Evolutionary conservation across 805 yeast species (phyloP).

Genomic region (Candida peoriensis): DNA sequence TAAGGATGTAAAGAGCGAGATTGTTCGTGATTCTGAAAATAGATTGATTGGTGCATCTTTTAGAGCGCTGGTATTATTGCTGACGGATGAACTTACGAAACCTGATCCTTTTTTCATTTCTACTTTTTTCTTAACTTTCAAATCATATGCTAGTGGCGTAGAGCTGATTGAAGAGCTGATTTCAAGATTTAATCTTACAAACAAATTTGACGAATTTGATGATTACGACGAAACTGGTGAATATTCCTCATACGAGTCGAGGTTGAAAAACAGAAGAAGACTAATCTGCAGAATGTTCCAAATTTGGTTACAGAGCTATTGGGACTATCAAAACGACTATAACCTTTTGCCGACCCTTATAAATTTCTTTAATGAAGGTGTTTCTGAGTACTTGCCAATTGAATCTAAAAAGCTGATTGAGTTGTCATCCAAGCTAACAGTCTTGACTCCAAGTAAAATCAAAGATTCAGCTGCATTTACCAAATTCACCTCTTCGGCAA

Average conservation of each 20-base stretch:
- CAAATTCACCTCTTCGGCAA: neutral
- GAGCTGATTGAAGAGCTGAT: constrained; percentile 68
- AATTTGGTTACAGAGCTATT: constrained; percentile 86
- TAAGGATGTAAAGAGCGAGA: constrained; percentile 34
- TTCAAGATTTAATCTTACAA: constrained; percentile 52
- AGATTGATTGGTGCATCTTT: constrained; percentile 66
- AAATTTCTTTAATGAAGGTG: constrained; percentile 75
- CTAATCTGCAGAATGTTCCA: constrained; percentile 65
- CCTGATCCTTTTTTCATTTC: constrained; percentile 67
- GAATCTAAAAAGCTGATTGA: constrained; percentile 62
- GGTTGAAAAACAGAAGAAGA: constrained; percentile 53
- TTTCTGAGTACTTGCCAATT: constrained; percentile 54
- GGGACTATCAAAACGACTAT: constrained; percentile 65
- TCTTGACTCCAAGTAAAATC: constrained; percentile 46
- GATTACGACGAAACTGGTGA: constrained; percentile 29
- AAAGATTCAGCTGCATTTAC: constrained; percentile 11
- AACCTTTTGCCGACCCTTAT: constrained; percentile 61
- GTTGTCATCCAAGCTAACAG: constrained; percentile 54
- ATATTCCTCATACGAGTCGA: constrained; percentile 33
- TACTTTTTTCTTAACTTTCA: constrained; percentile 71
- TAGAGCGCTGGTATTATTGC: constrained; percentile 56
- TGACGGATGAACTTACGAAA: constrained; percentile 59
- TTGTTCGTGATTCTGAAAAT: constrained; percentile 46
- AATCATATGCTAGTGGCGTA: constrained; percentile 61
- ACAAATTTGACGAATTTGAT: constrained; percentile 29